Evolutionary conservation across 192 early-diverging fungal genomes (phyloP), one percentile per base, ranked within the genome.

Genomic region (Helicostylum pulchrum): DNA sequence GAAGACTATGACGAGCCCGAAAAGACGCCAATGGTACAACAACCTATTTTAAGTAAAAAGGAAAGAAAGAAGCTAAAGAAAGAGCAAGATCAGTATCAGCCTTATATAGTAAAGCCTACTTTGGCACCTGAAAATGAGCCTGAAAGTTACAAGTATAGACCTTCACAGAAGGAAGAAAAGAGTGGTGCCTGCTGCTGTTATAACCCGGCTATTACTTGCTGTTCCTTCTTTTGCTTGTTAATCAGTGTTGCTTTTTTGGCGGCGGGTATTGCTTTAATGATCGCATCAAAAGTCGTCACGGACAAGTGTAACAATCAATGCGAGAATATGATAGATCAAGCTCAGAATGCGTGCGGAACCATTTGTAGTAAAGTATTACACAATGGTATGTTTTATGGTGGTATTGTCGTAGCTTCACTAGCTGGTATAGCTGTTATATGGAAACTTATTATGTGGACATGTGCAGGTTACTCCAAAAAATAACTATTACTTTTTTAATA

Each of bases 191-290:
- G 71, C 5, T 67, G 65, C 30, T 64, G 61, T 19, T 73, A 64
- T 32, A 64, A 63, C 43, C 65, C 71, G 2, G 66, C 64, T 1
- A 58, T 68, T 42, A 67, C 71, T 4, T 73, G 71, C 31, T 73
- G 71, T 53, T 73, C 71, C 9, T 73, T 61, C 11, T 73, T 73
- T 34, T 73, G 71, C 14, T 58, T 73, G 49, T 36, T 73, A 4
- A 59, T 73, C 15, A 36, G 45, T 30, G 3, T 73, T 1, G 71
- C 42, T 0, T 73, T 73, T 53, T 30, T 63, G 7, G 71, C 71
- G 23, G 71, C 61, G 34, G 71, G 71, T 1, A 68, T 73, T 64
- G 71, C 71, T 3, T 30, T 73, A 32, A 61, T 73, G 2, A 53
- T 73, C 31, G 53, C 62, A 19, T 53, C 71, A 39, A 67, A 63